Conservation (phyloP, 805 yeast genomes). For the Metschnikowia reukaufii region DNA sequence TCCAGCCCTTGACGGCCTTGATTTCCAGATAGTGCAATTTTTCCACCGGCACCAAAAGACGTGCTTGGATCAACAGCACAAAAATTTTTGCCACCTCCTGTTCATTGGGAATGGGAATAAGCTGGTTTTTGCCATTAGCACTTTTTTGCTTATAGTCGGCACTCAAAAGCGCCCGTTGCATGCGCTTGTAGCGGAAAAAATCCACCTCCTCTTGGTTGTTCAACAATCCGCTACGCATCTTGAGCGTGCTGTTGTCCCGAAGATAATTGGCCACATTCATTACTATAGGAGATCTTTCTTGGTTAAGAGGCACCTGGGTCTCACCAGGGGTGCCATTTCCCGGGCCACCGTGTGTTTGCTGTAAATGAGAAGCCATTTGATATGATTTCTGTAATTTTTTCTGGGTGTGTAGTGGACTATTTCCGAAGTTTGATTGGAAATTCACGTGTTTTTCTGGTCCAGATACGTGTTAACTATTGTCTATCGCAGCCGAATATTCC, state of each 20-base stretch:
- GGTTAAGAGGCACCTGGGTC: conserved; percentile 18
- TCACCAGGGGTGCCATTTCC: conserved; percentile 13
- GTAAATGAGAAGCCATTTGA: conserved; percentile 14
- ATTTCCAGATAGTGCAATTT: conserved; percentile 72
- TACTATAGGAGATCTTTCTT: conserved; percentile 50
- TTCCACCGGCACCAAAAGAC: conserved; percentile 70
- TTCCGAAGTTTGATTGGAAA: neutral
- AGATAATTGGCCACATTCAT: conserved; percentile 69
- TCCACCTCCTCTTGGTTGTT: conserved; percentile 68
- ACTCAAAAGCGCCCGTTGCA: conserved; percentile 71
- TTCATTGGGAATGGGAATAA: conserved; percentile 46
- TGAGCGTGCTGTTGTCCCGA: conserved; percentile 64
- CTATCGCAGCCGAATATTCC: neutral
- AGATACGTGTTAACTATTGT: neutral
- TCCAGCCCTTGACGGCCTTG: conserved; percentile 54
- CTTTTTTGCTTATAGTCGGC: conserved; percentile 63
- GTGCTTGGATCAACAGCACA: conserved; percentile 66
- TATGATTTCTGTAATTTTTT: neutral
- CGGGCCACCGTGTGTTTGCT: conserved; percentile 8
- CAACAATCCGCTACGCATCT: conserved; percentile 78
- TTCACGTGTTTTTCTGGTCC: neutral
- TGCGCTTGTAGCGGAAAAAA: conserved; percentile 85
- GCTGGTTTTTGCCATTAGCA: conserved; percentile 43
- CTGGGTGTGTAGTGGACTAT: neutral
- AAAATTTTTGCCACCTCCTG: conserved; percentile 63